Percentiles rank a stretch among this genome's conserved stretches.
These are phyloP conservation scores for Vitis cinerea DNA, from an alignment of 164 flowering plant species.

Conservation along the genomic window DNA sequence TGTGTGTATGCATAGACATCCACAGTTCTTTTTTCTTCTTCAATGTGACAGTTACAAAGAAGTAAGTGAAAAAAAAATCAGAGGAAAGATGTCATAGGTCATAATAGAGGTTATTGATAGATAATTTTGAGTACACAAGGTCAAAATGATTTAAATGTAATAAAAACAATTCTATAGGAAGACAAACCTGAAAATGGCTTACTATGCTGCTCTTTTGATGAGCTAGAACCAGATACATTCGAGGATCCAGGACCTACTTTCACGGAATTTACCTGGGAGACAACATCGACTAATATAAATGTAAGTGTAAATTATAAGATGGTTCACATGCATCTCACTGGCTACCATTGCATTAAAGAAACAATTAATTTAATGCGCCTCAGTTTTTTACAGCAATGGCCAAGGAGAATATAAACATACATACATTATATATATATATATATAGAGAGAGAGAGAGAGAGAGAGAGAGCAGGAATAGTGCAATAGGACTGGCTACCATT, in stretches of 20 bases:
- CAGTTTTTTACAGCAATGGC: too few species aligned
- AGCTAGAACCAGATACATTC: constrained; percentile 43
- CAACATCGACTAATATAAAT: background rate
- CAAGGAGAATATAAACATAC: too few species aligned
- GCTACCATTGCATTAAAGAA: background rate
- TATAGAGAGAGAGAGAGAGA: too few species aligned
- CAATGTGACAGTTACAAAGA: too few species aligned
- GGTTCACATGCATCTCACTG: background rate
- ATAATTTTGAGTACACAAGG: background rate
- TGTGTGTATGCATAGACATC: too few species aligned
- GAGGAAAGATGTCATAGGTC: too few species aligned
- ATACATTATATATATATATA: too few species aligned
- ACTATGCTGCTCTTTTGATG: constrained; percentile 32
- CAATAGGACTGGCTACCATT: background rate
- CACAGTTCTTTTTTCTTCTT: too few species aligned
- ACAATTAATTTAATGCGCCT: background rate
- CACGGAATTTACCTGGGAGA: constrained; percentile 28
- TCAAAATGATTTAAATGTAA: background rate
- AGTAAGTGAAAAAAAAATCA: too few species aligned
- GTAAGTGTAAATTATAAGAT: background rate
- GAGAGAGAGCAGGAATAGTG: too few species aligned
- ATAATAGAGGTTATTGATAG: background rate
- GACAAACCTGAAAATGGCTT: constrained; percentile 36
- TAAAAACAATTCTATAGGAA: background rate
- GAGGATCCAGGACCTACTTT: constrained; percentile 35